A percentile compares a stretch with the other conserved stretches of the same genome.
Evolutionary conservation across 2,329 filamentous ascomycete species (phyloP).

Genomic region (Cercospora janseana): DNA sequence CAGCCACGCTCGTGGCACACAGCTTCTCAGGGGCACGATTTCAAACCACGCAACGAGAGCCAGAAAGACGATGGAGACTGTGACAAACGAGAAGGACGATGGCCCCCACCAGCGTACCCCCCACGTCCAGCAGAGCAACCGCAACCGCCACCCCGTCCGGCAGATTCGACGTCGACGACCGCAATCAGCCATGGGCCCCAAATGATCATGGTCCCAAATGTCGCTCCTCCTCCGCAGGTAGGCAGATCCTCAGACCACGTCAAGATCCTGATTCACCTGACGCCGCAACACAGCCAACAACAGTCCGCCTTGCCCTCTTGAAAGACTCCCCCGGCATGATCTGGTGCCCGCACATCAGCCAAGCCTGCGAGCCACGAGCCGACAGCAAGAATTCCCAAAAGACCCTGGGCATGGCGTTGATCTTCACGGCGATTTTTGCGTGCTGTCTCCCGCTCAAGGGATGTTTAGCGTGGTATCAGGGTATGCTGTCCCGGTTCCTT

Average conservation of each 20-base stretch:
- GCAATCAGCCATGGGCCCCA: constrained; percentile 8
- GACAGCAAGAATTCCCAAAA: constrained; percentile 20
- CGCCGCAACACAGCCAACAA: constrained; percentile 2
- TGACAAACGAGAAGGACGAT: constrained; percentile 1
- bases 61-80: neutral
- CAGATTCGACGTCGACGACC: neutral
- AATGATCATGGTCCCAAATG: constrained; percentile 16
- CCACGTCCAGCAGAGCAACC: too few relatives aligned
- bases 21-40: too few relatives aligned
- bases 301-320: constrained; percentile 10
- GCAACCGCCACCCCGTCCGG: neutral
- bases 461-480: too few relatives aligned
- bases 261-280: too few relatives aligned
- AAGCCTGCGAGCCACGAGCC: constrained; percentile 8
- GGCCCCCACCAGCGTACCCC: constrained; percentile 7
- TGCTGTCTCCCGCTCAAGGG: constrained; percentile 18
- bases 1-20: too few relatives aligned
- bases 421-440: constrained; percentile 14
- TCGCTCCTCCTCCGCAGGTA: constrained; percentile 12
- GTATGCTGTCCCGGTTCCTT: neutral
- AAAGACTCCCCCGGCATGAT: constrained; percentile 13
- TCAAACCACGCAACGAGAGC: too few relatives aligned
- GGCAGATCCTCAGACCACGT: too few relatives aligned
- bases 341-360: constrained; percentile 11
- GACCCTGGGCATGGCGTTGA: constrained; percentile 14